Evolutionary conservation across 2,329 filamentous ascomycete species (phyloP).

Genomic region (Fusarium proliferatum): DNA sequence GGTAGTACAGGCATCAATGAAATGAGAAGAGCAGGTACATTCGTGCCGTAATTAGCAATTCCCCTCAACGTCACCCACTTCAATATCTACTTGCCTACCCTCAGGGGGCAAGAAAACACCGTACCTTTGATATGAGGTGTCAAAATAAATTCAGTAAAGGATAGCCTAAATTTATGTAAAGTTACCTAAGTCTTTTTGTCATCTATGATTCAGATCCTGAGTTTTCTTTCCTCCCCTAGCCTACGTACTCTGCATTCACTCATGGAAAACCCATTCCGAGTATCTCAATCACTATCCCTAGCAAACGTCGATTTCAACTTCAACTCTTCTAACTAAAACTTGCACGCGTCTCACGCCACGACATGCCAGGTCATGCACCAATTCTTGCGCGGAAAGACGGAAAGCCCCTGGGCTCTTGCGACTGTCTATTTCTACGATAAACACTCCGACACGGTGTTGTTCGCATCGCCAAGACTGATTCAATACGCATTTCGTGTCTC

Average conservation of each 20-base stretch:
- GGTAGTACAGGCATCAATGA: background rate
- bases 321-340: conserved; percentile 17
- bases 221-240: too few relatives aligned
- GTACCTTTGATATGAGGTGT: too few relatives aligned
- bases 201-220: too few relatives aligned
- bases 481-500: background rate
- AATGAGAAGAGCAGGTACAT: background rate
- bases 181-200: too few relatives aligned
- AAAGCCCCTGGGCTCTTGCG: conserved; percentile 26
- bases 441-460: conserved; percentile 11
- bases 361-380: conserved; percentile 27
- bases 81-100: background rate
- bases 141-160: too few relatives aligned
- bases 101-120: too few relatives aligned
- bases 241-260: background rate
- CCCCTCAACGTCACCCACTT: background rate
- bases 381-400: conserved; percentile 22
- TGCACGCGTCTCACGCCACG: conserved; percentile 17
- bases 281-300: background rate
- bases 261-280: background rate
- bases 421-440: conserved; percentile 8
- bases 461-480: conserved; percentile 17
- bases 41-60: conserved; percentile 1
- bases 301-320: background rate
- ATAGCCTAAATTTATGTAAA: too few relatives aligned